Evolutionary conservation across 768 basidiomycete species (phyloP).

Genomic region (Rubroboletus satanas): DNA sequence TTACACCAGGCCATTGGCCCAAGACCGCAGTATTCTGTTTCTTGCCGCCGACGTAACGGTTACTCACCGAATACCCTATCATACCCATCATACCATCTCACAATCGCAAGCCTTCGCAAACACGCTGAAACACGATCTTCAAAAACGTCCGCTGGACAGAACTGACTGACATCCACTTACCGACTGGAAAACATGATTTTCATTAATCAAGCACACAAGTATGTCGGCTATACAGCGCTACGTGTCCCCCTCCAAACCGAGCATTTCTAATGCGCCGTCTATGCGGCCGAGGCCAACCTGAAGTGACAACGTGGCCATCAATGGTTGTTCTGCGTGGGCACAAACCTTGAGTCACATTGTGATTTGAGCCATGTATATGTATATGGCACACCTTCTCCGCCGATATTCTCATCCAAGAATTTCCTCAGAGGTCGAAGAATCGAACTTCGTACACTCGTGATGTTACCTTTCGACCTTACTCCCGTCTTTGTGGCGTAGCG

Average conservation of each 20-base stretch:
- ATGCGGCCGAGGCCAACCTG: conserved; percentile 49
- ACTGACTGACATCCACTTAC: neutral
- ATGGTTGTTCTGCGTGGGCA: conserved; percentile 22
- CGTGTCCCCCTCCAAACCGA: conserved; percentile 2
- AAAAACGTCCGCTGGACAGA: neutral
- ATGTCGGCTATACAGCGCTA: neutral
- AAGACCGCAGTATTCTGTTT: neutral
- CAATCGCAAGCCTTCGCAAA: neutral
- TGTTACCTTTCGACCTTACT: conserved; percentile 42
- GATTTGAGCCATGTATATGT: neutral
- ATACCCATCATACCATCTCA: neutral
- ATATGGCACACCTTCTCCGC: conserved; percentile 26
- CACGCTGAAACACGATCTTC: neutral
- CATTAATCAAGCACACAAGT: conserved; percentile 9
- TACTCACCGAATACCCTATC: neutral
- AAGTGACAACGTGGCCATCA: conserved; percentile 37
- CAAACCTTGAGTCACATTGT: neutral
- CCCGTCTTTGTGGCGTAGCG: conserved; percentile 41
- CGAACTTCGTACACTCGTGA: conserved; percentile 42
- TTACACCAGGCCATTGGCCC: neutral
- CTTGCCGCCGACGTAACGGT: too few species aligned
- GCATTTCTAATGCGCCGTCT: conserved; percentile 34
- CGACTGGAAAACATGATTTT: neutral
- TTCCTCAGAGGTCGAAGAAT: conserved; percentile 44
- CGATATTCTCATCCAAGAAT: conserved; percentile 35